Base-by-base conservation (phyloP, 2,329 filamentous ascomycete species). In the Aspergillus latus region DNA sequence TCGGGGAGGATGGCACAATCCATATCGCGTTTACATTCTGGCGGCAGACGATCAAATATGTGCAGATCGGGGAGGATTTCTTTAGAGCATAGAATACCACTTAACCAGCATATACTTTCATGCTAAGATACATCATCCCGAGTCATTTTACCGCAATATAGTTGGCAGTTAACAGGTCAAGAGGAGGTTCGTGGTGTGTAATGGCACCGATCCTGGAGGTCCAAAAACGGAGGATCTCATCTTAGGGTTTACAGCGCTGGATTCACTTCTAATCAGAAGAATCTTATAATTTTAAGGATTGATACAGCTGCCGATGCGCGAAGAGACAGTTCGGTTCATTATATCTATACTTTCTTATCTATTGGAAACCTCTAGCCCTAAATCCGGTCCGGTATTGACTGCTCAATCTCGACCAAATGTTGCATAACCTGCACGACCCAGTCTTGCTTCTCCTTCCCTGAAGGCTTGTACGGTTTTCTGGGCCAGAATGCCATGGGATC, bases 341-440 rank as follows among this genome's bases (percentile, higher is more conserved):
- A 36, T 8, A 36, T 36, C 34, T 36, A 36, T 36, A 5, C 13
- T 36, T 36, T 13, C 13, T 36, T 36, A 36, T 36, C 8, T 9
- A 36, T 9, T 36, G 13, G 2, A 36, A 36, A 3, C 13, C 13
- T 9, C 9, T 9, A 36, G 34, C 13, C 47, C 28, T 54, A 40
- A 10, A 21, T 15, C 9, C 44, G 43, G 36, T 59, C 51, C 39
- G 63, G 55, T 8, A 60, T 45, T 15, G 57, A 59, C 40, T 59
- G 26, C 49, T 66, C 64, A 8, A 64, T 42, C 30, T 62, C 37
- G 2, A 61, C 62, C 56, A 66, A 40, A 49, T 58, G 57, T 40
- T 59, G 43, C 57, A 81, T 68, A 1, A 75, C 76, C 46, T 75
- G 71, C 0, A 78, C 42, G 1, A 75, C 73, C 77, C 78, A 80